phyloP scores from a whole-genome alignment of 2,329 filamentous ascomycete genomes.

The Akanthomyces uredinophilus region DNA sequence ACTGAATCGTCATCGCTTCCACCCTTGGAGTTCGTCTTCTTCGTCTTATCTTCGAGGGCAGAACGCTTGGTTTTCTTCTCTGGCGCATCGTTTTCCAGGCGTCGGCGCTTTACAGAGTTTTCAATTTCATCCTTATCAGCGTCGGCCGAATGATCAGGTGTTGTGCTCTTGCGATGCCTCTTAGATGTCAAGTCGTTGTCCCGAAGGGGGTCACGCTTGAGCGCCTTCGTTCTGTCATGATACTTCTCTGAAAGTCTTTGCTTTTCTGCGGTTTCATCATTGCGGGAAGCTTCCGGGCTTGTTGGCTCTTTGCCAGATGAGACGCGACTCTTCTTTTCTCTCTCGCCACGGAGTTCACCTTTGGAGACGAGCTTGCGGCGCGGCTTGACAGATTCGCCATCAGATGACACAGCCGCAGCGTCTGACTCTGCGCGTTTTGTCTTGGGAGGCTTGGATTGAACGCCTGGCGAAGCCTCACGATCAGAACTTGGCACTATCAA shows the following conservation, averaged over 20 bases:
- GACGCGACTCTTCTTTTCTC: slow-evolving; percentile 53
- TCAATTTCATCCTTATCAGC: slow-evolving; percentile 50
- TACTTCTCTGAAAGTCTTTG: slow-evolving; percentile 47
- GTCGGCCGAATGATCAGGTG: slow-evolving; percentile 48
- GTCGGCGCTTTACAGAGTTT: slow-evolving; percentile 49
- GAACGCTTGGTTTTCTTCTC: slow-evolving; percentile 43
- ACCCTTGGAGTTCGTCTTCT: slow-evolving; percentile 33
- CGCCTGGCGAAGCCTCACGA: slow-evolving; percentile 46
- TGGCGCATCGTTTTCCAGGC: slow-evolving; percentile 48
- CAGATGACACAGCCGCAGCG: slow-evolving; percentile 45
- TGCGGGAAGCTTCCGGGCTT: slow-evolving; percentile 46
- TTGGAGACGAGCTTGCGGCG: slow-evolving; percentile 60
- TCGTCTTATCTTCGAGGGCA: slow-evolving; percentile 39
- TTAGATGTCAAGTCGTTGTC: slow-evolving; percentile 54
- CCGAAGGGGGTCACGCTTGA: slow-evolving; percentile 57
- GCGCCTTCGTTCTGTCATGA: slow-evolving; percentile 54
- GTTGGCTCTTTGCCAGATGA: slow-evolving; percentile 45
- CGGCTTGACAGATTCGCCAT: slow-evolving; percentile 54
- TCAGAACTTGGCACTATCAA: slow-evolving; percentile 48
- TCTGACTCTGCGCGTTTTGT: slow-evolving; percentile 52
- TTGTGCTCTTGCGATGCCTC: slow-evolving; percentile 54
- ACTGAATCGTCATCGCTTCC: slow-evolving; percentile 34
- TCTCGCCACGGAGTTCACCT: slow-evolving; percentile 54
- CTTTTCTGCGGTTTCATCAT: slow-evolving; percentile 47
- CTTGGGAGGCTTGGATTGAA: slow-evolving; percentile 45